Conservation (phyloP, 305 asterid species). For the Caryopteris hybrid region DNA sequence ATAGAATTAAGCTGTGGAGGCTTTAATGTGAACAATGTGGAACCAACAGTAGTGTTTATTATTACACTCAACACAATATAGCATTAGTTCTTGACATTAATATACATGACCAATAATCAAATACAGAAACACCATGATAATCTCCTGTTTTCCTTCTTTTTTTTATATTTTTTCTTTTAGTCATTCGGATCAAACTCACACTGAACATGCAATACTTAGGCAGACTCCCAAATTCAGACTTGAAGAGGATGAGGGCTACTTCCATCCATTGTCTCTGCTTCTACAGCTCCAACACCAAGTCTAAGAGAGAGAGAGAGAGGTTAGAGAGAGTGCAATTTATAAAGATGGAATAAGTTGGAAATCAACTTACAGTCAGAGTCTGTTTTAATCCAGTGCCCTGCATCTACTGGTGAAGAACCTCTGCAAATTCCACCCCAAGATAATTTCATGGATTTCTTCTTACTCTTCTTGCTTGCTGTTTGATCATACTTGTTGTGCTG, state of each 20-base stretch:
- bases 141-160: too few species aligned
- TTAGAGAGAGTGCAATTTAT: neutral
- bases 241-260: neutral
- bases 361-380: conserved; percentile 42
- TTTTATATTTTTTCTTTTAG: too few species aligned
- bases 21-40: neutral
- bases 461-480: conserved; percentile 13
- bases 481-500: conserved; percentile 6
- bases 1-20: too few species aligned
- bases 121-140: conserved; percentile 1
- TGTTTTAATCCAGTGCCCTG: conserved; percentile 43
- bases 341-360: neutral
- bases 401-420: conserved; percentile 20
- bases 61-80: conserved; percentile 10
- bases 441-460: conserved; percentile 12
- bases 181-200: conserved; percentile 17
- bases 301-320: neutral
- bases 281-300: conserved; percentile 44
- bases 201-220: conserved; percentile 12
- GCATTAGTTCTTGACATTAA: neutral
- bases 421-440: conserved; percentile 19
- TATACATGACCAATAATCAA: conserved; percentile 1
- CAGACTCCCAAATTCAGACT: conserved; percentile 10
- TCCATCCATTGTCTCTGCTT: conserved; percentile 7
- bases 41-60: neutral